Base-by-base conservation (phyloP, 1,284 basidiomycete species). In the Phenoliferia sp. region DNA sequence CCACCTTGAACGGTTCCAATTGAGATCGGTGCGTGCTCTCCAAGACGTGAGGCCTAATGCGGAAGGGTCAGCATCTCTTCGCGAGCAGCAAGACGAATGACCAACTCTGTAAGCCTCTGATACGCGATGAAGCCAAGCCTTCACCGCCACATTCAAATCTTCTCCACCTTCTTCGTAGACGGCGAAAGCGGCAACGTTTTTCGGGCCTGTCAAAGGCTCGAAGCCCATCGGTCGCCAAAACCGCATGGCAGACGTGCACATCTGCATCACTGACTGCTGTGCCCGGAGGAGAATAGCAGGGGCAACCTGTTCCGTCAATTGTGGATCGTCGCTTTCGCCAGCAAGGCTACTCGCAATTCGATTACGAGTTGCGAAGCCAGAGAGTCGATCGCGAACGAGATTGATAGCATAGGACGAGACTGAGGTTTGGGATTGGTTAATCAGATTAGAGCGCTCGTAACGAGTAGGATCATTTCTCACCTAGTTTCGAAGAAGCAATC, bases 161-260 rank as follows among this genome's bases (percentile, higher is more conserved):
- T 80, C 79, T 7, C 65, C 64, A 26, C 60, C 55, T 3, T 86
- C 85, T 72, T 91, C 89, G 68, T 85, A 88, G 56, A 92, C 79
- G 0, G 86, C 84, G 76, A 86, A 90, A 0, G 85, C 84, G 0
- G 81, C 82, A 1, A 88, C 82, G 70, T 91, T 81, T 78, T 92
- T 92, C 61, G 79, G 80, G 3, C 90, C 90, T 52, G 83, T 82
- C 44, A 85, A 82, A 0, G 90, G 90, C 33, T 83, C 82, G 61
- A 93, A 77, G 0, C 88, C 89, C 34, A 92, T 82, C 75, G 90
- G 91, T 69, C 88, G 86, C 90, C 90, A 92, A 76, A 91, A 92
- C 3, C 86, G 82, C 26, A 92, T 75, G 0, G 89, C 86, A 2
- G 87, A 77, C 4, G 89, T 85, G 22, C 85, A 77, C 16, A 90